A percentile compares a stretch with the other conserved stretches of the same genome.
Conservation (phyloP, 1,139 yeast genomes). For the Debaryomycetaceae sp. region DNA sequence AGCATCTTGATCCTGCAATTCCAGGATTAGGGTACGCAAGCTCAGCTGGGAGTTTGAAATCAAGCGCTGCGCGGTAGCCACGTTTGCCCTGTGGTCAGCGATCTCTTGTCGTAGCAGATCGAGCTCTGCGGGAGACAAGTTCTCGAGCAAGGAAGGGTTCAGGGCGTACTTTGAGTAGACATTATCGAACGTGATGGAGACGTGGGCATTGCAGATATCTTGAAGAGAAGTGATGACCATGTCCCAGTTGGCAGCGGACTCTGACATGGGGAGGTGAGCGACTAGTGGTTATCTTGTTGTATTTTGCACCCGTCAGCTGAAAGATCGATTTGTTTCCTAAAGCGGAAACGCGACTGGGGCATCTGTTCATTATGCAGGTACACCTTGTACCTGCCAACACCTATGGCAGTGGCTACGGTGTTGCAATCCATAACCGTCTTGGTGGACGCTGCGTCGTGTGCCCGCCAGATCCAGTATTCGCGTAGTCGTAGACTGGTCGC, state of each 20-base stretch:
- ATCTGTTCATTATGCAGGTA: too few relatives aligned
- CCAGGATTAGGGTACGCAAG: conserved; percentile 21
- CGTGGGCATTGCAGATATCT: conserved; percentile 55
- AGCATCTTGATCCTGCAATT: conserved; percentile 9
- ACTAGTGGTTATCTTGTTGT: too few relatives aligned
- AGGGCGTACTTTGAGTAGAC: conserved; percentile 18
- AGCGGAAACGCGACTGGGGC: too few relatives aligned
- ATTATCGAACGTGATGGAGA: conserved; percentile 41
- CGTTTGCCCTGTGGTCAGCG: conserved; percentile 43
- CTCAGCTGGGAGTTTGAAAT: conserved; percentile 31
- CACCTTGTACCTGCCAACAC: too few relatives aligned
- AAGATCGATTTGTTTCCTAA: too few relatives aligned
- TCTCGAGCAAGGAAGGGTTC: conserved; percentile 9
- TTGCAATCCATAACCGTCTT: too few relatives aligned
- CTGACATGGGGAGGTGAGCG: conserved; percentile 7
- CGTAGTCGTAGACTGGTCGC: conserved; percentile 4
- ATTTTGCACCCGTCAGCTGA: too few relatives aligned
- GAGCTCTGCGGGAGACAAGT: conserved; percentile 26
- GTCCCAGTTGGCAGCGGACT: conserved; percentile 56
- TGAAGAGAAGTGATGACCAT: conserved; percentile 54
- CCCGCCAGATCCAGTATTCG: conserved; percentile 1
- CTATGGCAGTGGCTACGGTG: too few relatives aligned
- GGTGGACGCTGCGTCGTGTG: background rate
- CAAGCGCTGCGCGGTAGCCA: conserved; percentile 44
- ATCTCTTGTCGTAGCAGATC: conserved; percentile 29